These are phyloP conservation scores for Platismatia glauca DNA, from an alignment of 495 filamentous ascomycete species.

Conservation along the genomic window DNA sequence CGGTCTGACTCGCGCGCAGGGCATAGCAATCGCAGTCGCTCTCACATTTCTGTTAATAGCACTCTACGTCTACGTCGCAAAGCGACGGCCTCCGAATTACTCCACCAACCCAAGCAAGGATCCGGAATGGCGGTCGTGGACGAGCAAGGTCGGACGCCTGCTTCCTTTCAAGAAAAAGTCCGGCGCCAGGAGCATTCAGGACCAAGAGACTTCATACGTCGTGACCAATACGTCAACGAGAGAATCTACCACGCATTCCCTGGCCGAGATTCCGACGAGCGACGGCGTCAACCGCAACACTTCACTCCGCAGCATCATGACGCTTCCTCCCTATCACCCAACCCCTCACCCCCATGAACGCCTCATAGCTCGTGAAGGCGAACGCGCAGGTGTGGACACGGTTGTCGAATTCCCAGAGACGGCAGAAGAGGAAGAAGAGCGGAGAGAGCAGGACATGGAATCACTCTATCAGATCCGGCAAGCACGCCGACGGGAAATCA, in stretches of 20 bases:
- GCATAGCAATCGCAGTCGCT: conserved; percentile 15
- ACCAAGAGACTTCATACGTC: conserved; percentile 20
- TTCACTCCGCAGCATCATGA: conserved; percentile 84
- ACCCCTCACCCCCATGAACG: conserved; percentile 67
- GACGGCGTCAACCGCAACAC: conserved; percentile 69
- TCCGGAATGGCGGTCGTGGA: conserved; percentile 13
- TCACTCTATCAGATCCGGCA: conserved; percentile 81
- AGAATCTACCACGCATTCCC: conserved; percentile 26
- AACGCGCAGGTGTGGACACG: conserved; percentile 83
- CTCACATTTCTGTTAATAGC: conserved; percentile 16
- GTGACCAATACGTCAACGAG: conserved; percentile 24
- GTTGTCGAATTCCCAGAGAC: conserved; percentile 80
- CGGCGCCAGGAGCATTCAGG: conserved; percentile 10
- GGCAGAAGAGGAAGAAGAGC: conserved; percentile 60
- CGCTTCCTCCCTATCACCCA: conserved; percentile 69
- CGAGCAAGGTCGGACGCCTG: conserved; percentile 5
- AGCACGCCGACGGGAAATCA: conserved; percentile 63
- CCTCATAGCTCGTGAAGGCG: conserved; percentile 83
- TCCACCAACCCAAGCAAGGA: conserved; percentile 9
- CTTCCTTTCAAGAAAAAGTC: conserved; percentile 11
- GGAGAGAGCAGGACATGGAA: conserved; percentile 91
- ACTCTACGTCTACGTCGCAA: conserved; percentile 17
- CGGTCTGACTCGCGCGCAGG: conserved; percentile 8
- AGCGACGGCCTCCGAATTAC: conserved; percentile 17
- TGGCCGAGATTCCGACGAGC: conserved; percentile 11